Percentiles rank a stretch among this genome's conserved stretches.
Evolutionary conservation across 768 basidiomycete genomes (phyloP).

Genomic region (Mycena epipterygia): DNA sequence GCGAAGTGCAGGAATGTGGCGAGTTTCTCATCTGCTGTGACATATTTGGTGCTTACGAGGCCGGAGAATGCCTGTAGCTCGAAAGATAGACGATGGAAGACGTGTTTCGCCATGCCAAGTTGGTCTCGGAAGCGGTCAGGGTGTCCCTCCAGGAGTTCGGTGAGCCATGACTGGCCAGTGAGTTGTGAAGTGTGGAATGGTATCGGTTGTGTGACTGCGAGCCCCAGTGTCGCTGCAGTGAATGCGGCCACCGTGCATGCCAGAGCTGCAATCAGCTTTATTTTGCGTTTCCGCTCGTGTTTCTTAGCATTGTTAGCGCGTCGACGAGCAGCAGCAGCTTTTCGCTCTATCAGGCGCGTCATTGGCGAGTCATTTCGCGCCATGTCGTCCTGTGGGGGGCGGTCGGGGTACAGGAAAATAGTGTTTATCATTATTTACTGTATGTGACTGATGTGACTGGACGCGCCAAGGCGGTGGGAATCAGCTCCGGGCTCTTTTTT

Average conservation of each 20-base stretch:
- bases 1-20: too few species aligned
- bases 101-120: slow-evolving; percentile 40
- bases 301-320: not conserved
- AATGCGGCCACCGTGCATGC: not conserved
- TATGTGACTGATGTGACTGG: too few species aligned
- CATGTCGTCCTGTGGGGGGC: too few species aligned
- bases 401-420: too few species aligned
- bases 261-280: not conserved
- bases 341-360: too few species aligned
- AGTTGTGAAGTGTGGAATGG: slow-evolving; percentile 38
- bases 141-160: slow-evolving; percentile 40
- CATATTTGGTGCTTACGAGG: slow-evolving; percentile 31
- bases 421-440: too few species aligned
- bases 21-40: too few species aligned
- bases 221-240: not conserved
- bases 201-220: not conserved
- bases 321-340: not conserved
- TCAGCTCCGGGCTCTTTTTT: too few species aligned
- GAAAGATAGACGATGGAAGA: too few species aligned
- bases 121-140: slow-evolving; percentile 29
- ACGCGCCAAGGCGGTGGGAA: too few species aligned
- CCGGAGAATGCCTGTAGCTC: slow-evolving; percentile 21
- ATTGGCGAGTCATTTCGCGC: too few species aligned
- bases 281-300: not conserved
- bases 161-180: slow-evolving; percentile 42